These are phyloP conservation scores for Talaromyces thailandensis DNA, from an alignment of 495 filamentous ascomycete genomes.

Conservation along the genomic window DNA sequence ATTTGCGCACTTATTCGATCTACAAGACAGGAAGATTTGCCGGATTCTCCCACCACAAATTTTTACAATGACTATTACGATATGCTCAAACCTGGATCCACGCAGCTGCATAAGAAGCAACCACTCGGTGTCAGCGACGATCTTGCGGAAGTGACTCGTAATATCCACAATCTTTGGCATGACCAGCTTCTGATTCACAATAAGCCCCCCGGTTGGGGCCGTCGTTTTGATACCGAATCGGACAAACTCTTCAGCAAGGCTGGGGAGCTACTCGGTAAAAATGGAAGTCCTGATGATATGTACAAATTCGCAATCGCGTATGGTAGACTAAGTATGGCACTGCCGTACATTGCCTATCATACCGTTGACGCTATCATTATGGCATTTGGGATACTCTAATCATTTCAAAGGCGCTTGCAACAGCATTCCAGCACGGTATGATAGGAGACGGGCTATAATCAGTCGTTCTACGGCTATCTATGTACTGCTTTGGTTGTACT, in stretches of 20 bases:
- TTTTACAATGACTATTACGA: slow-evolving; percentile 1
- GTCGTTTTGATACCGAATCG: neutral
- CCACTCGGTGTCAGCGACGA: slow-evolving; percentile 2
- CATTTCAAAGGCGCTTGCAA: no score
- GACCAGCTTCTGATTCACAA: neutral
- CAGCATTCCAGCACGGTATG: no score
- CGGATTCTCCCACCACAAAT: neutral
- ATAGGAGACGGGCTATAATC: no score
- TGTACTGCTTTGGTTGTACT: no score
- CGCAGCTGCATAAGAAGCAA: neutral
- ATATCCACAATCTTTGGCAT: neutral
- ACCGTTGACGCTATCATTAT: no score
- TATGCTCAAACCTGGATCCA: neutral
- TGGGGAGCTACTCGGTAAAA: neutral
- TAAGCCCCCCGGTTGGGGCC: neutral
- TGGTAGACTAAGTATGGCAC: neutral
- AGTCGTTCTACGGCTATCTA: no score
- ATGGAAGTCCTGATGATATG: neutral
- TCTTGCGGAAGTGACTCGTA: neutral
- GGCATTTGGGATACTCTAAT: no score
- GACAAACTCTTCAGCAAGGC: slow-evolving; percentile 1
- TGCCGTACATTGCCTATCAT: slow-evolving; percentile 4
- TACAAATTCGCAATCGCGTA: slow-evolving; percentile 4
- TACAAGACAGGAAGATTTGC: neutral
- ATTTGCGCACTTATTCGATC: neutral